Evolutionary conservation across 495 filamentous ascomycete species (phyloP).

Genomic region (Annulohypoxylon bovei): DNA sequence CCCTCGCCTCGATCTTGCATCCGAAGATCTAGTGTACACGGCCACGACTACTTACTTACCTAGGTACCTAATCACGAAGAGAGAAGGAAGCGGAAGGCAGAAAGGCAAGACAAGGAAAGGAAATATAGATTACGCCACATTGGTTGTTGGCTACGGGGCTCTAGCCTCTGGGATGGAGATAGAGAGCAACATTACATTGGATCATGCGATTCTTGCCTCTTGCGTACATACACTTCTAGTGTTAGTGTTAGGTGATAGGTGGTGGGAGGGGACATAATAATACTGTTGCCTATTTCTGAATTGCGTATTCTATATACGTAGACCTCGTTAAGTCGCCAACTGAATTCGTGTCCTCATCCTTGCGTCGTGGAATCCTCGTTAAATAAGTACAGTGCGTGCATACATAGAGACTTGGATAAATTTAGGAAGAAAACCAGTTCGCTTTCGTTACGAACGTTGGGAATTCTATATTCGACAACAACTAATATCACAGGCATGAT

Average conservation of each 20-base stretch:
- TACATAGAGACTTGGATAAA: not conserved
- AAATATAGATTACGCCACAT: not conserved
- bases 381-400: not conserved
- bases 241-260: not conserved
- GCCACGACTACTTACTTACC: not conserved
- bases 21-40: constrained; percentile 2
- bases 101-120: not conserved
- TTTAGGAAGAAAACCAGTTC: not conserved
- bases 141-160: constrained; percentile 19
- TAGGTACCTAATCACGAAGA: not conserved
- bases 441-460: not conserved
- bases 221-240: constrained; percentile 20
- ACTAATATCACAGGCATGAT: constrained; percentile 27
- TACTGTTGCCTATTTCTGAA: constrained; percentile 30
- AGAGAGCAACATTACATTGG: constrained; percentile 8
- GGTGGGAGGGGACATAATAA: constrained; percentile 4
- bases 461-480: not conserved
- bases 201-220: constrained; percentile 24
- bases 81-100: not conserved
- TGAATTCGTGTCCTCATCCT: not conserved
- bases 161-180: not conserved
- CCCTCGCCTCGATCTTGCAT: constrained; percentile 2
- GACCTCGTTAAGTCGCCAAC: constrained; percentile 8
- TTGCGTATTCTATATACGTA: constrained; percentile 31
- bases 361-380: not conserved